Base-by-base conservation (phyloP, 2,329 filamentous ascomycete species). In the Conoideocrella luteorostrata region DNA sequence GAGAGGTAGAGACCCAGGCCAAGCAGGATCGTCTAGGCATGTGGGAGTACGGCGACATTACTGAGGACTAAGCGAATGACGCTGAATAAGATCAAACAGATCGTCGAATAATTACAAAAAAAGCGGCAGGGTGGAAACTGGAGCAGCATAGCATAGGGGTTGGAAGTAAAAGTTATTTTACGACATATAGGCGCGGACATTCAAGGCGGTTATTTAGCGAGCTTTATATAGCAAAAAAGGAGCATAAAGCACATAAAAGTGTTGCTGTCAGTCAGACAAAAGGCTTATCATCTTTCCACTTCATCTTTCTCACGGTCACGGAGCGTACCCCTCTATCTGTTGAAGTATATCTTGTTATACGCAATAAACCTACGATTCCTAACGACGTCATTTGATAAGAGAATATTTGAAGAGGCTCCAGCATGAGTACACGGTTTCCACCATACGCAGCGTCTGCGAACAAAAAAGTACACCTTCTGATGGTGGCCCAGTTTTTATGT, bases 1-100 rank as follows among this genome's bases (percentile, higher is more conserved):
- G 78, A 58, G 77, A 84, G 63, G 78, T 84, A 41, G 84, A 95
- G 71, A 73, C 76, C 28, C 74, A 84, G 63, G 91, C 91, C 4
- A 95, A 94, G 77, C 72, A 78, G 44, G 81, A 82, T 45, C 80
- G 89, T 50, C 74, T 81, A 52, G 93, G 93, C 34, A 93, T 95
- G 78, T 98, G 91, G 90, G 93, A 98, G 76, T 98, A 97, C 66
- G 93, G 93, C 54, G 93, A 97, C 64, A 75, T 95, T 59, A 95
- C 88, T 12, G 90, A 95, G 70, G 88, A 95, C 59, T 89, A 80
- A 63, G 41, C n/a, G 43, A 24, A 15, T 26, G 15, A 15, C 23
- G 30, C 33, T 23, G 5, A 24, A 22, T 10, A 15, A 36, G n/a
- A 34, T 33, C 21, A 32, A 39, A 28, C 45, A 39, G 35, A 10